These are phyloP conservation scores for Delphinella strobiligena DNA, from an alignment of 2,329 filamentous ascomycete species.

Conservation along the genomic window DNA sequence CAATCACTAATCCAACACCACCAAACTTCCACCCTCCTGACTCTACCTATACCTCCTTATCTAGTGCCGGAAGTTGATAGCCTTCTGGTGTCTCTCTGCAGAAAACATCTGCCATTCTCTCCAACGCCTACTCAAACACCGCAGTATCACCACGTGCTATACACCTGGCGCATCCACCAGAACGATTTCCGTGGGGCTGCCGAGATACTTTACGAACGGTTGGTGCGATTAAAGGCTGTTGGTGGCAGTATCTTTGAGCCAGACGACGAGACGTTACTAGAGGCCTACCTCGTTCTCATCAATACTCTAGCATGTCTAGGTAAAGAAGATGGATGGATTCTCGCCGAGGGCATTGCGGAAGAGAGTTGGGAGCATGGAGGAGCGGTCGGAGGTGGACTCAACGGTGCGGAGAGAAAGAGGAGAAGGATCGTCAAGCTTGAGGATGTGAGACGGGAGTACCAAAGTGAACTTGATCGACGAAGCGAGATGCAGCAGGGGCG, in stretches of 20 bases:
- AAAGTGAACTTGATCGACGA: conserved; percentile 77
- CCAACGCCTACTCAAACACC: conserved; percentile 27
- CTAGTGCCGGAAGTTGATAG: conserved; percentile 70
- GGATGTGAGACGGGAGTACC: conserved; percentile 79
- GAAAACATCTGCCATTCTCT: conserved; percentile 52
- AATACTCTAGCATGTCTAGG: conserved; percentile 84
- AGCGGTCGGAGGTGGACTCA: conserved; percentile 2
- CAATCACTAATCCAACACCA: conserved; percentile 25
- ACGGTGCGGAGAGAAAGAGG: conserved; percentile 28
- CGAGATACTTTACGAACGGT: conserved; percentile 42
- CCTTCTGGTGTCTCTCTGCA: conserved; percentile 60
- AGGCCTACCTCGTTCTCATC: conserved; percentile 81
- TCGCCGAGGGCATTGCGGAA: conserved; percentile 38
- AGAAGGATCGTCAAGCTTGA: conserved; percentile 74
- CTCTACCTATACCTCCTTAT: conserved; percentile 60
- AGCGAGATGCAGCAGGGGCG: conserved; percentile 80
- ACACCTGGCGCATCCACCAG: conserved; percentile 76
- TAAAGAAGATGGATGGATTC: conserved; percentile 71
- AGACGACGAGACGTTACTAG: conserved; percentile 40
- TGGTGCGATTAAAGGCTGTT: conserved; percentile 33
- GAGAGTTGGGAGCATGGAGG: conserved; percentile 8
- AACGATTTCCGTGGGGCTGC: conserved; percentile 75
- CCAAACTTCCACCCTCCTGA: conserved; percentile 40
- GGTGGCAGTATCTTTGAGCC: conserved; percentile 8
- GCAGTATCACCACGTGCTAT: conserved; percentile 80